A percentile compares a stretch with the other conserved stretches of the same genome.
phyloP scores from a whole-genome alignment of 176 grass and related monocot genomes.

The Puya raimondii region DNA sequence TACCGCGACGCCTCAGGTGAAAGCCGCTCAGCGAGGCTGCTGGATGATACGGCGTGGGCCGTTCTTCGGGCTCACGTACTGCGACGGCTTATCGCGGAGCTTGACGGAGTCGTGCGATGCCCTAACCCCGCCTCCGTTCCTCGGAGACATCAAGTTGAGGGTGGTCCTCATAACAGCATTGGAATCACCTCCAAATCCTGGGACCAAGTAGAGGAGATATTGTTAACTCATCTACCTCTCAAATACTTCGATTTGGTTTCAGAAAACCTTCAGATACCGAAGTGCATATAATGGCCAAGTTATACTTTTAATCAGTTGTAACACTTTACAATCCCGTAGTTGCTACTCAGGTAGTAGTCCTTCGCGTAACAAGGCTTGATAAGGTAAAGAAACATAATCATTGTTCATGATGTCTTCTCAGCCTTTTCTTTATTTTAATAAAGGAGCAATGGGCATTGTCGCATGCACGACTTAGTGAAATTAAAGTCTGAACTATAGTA shows the following conservation, averaged over 20 bases:
- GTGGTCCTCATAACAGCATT: slow-evolving; percentile 31
- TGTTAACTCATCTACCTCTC: background rate
- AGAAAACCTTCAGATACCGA: background rate
- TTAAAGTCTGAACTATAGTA: too few relatives aligned
- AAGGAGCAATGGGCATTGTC: too few relatives aligned
- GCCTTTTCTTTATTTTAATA: too few relatives aligned
- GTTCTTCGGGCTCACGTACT: slow-evolving; percentile 28
- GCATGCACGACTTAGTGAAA: too few relatives aligned
- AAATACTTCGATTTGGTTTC: background rate
- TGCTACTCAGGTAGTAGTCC: too few relatives aligned
- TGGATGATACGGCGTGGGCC: slow-evolving; percentile 40
- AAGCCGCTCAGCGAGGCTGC: slow-evolving; percentile 52
- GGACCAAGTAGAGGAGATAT: background rate
- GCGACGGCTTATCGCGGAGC: slow-evolving; percentile 38
- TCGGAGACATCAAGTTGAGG: slow-evolving; percentile 35
- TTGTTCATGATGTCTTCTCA: too few relatives aligned
- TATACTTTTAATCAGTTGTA: too few relatives aligned
- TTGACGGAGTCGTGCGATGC: slow-evolving; percentile 15
- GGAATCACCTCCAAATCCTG: slow-evolving; percentile 22
- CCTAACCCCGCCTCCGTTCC: background rate
- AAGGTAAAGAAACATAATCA: too few relatives aligned
- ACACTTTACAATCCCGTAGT: too few relatives aligned
- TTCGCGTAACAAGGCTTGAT: too few relatives aligned
- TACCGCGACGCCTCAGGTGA: background rate
- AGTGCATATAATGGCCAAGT: too few relatives aligned